Conservation (phyloP, 1,284 basidiomycete genomes). For the Ceratobasidium sp. region DNA sequence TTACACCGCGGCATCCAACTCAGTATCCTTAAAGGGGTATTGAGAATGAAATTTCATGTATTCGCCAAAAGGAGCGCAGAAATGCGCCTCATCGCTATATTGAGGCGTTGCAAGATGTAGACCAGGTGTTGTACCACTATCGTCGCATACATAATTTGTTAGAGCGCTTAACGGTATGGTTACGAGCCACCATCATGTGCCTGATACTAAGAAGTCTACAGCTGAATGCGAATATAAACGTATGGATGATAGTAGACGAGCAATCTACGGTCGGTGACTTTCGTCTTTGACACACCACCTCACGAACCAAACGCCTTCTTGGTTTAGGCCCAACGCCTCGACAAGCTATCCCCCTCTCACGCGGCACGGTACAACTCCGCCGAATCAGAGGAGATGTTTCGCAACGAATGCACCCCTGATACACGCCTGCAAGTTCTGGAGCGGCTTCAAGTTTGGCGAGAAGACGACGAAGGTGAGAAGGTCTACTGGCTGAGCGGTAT, state of each 20-base stretch:
- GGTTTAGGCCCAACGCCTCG: not conserved
- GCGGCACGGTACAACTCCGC: constrained; percentile 18
- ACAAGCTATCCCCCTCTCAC: not conserved
- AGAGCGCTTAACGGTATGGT: not conserved
- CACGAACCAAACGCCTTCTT: not conserved
- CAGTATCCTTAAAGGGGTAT: not conserved
- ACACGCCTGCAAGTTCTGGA: constrained; percentile 49
- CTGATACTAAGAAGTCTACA: not conserved
- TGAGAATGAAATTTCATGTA: not conserved
- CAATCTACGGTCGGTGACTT: constrained; percentile 18
- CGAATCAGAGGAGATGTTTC: not conserved
- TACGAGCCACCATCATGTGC: not conserved
- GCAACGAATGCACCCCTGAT: constrained; percentile 32
- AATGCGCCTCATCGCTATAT: not conserved
- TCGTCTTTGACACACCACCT: not conserved
- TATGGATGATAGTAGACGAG: constrained; percentile 7
- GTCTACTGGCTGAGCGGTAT: constrained; percentile 53
- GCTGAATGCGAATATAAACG: constrained; percentile 22
- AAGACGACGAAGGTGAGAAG: constrained; percentile 17
- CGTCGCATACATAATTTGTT: not conserved
- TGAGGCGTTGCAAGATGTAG: not conserved
- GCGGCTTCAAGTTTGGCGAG: constrained; percentile 47
- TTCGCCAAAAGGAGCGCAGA: not conserved
- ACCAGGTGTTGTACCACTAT: constrained; percentile 6
- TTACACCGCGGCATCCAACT: not conserved